Conservation (phyloP, 1,139 yeast genomes). For the Blastobotrys serpentis region DNA sequence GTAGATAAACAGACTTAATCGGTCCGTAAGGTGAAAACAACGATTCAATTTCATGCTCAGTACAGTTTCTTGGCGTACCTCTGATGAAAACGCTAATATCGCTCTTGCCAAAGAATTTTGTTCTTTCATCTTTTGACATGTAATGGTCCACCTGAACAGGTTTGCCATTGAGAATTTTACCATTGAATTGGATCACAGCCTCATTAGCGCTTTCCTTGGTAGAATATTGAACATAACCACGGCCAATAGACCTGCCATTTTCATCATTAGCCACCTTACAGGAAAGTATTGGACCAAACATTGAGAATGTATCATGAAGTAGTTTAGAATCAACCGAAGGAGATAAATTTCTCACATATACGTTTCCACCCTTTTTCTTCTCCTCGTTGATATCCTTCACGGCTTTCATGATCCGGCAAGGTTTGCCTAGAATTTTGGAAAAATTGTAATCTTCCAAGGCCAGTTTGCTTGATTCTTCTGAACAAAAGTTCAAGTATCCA, state of each 20-base stretch:
- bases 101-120: constrained; percentile 72
- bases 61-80: constrained; percentile 62
- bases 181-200: constrained; percentile 85
- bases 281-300: constrained; percentile 79
- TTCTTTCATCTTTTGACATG: constrained; percentile 74
- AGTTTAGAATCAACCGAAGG: constrained; percentile 87
- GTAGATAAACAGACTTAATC: constrained; percentile 52
- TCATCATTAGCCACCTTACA: constrained; percentile 80
- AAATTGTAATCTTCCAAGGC: constrained; percentile 50
- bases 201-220: constrained; percentile 77
- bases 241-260: constrained; percentile 75
- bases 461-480: constrained; percentile 39
- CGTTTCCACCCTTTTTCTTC: constrained; percentile 33
- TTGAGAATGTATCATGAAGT: constrained; percentile 80
- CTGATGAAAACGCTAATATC: constrained; percentile 79
- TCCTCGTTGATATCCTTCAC: constrained; percentile 37
- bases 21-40: constrained; percentile 63
- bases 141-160: constrained; percentile 86
- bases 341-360: constrained; percentile 51
- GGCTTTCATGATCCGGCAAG: constrained; percentile 54
- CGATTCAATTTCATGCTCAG: constrained; percentile 57
- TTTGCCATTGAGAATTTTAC: constrained; percentile 83
- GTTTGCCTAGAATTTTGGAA: constrained; percentile 42
- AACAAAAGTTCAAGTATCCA: constrained; percentile 51
- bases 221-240: constrained; percentile 88